phyloP scores from a whole-genome alignment of 169 alveolate species.

The Eimeria sp. region DNA sequence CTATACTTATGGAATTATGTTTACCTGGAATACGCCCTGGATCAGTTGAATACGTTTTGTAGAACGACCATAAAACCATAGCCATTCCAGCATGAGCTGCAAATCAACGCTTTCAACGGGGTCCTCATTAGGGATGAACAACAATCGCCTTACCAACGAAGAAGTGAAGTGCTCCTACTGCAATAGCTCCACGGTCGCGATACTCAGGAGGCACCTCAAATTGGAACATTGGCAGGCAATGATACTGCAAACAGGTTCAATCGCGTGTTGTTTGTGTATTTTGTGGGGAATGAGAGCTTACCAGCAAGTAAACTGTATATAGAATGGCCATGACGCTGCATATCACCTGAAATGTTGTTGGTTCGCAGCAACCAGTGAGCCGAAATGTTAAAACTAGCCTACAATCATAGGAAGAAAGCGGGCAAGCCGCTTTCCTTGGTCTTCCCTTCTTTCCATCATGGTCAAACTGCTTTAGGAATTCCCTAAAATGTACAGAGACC shows the following conservation, averaged over 20 bases:
- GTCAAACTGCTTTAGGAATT: conserved; percentile 58
- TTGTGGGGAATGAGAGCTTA: conserved; percentile 15
- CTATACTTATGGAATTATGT: neutral
- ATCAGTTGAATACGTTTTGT: conserved; percentile 69
- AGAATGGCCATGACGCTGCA: conserved; percentile 66
- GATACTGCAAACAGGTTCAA: conserved; percentile 62
- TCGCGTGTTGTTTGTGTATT: neutral
- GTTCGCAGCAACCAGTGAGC: neutral
- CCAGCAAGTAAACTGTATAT: conserved; percentile 77
- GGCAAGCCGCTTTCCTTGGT: conserved; percentile 80
- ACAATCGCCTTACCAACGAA: conserved; percentile 51
- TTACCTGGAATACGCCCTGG: conserved; percentile 82
- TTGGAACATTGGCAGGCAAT: conserved; percentile 81
- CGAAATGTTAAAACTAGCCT: neutral
- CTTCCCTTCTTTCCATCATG: conserved; percentile 76
- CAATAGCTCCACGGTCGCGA: conserved; percentile 80
- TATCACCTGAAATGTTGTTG: conserved; percentile 53
- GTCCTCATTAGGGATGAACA: neutral
- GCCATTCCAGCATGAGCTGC: conserved; percentile 77
- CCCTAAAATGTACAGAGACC: conserved; percentile 47
- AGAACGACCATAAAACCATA: conserved; percentile 80
- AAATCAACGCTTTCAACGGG: neutral
- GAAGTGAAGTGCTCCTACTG: conserved; percentile 69
- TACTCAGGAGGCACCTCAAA: conserved; percentile 80
- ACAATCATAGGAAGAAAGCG: conserved; percentile 83